Percentiles rank a stretch among this genome's conserved stretches.
Evolutionary conservation across 1,139 yeast species (phyloP).

Genomic region (Kodamaea derodonti): DNA sequence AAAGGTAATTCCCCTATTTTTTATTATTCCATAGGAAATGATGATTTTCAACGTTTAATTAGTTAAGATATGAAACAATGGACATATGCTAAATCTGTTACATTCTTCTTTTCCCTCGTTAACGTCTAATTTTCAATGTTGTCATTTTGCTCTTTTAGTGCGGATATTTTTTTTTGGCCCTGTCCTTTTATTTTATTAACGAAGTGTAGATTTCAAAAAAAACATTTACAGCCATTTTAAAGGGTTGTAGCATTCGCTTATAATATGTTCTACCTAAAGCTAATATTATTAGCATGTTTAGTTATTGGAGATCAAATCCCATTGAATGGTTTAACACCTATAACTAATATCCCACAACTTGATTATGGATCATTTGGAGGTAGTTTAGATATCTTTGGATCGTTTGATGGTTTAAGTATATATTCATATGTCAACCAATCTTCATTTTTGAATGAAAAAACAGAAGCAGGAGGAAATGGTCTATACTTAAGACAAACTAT

Average conservation of each 20-base stretch:
- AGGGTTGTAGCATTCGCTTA: too few species aligned
- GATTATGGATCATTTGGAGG: conserved; percentile 33
- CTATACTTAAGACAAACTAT: conserved; percentile 30
- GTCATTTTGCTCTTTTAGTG: background rate
- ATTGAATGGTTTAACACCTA: conserved; percentile 3
- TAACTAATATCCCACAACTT: conserved; percentile 26
- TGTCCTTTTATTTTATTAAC: too few species aligned
- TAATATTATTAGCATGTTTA: background rate
- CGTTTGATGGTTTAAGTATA: conserved; percentile 56
- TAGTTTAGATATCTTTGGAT: conserved; percentile 60
- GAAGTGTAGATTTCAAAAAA: too few species aligned
- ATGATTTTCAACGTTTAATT: too few species aligned
- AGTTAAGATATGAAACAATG: too few species aligned
- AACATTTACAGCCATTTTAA: conserved; percentile 1
- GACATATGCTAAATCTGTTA: too few species aligned
- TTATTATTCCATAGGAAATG: too few species aligned
- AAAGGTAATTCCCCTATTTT: too few species aligned
- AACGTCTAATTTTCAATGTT: background rate
- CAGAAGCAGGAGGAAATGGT: conserved; percentile 8
- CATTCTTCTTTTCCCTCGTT: too few species aligned
- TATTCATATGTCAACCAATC: conserved; percentile 54
- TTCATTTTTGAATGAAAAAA: conserved; percentile 18
- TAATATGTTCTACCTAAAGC: too few species aligned
- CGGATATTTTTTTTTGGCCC: background rate
- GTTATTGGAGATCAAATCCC: conserved; percentile 38